These are phyloP conservation scores for Cichorium intybus DNA, from an alignment of 140 eudicot genomes.

Conservation along the genomic window DNA sequence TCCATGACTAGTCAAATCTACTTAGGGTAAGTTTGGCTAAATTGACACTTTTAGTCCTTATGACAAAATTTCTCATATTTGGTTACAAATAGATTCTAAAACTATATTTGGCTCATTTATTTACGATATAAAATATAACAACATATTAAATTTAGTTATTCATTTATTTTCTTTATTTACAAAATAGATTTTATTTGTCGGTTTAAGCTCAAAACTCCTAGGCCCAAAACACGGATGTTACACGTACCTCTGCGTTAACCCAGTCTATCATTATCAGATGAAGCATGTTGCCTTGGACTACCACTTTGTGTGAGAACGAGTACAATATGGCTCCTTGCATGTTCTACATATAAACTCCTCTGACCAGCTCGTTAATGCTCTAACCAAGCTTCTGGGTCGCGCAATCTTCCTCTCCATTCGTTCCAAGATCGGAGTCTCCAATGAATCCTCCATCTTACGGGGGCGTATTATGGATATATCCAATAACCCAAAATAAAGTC, in stretches of 20 bases:
- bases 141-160: too few relatives aligned
- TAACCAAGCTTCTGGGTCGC: neutral
- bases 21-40: too few relatives aligned
- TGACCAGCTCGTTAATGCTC: neutral
- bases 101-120: too few relatives aligned
- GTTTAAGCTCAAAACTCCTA: too few relatives aligned
- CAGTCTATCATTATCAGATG: neutral
- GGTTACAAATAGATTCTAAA: too few relatives aligned
- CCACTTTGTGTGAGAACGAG: neutral
- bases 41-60: too few relatives aligned
- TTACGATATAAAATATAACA: too few relatives aligned
- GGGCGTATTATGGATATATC: neutral
- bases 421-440: conserved; percentile 3
- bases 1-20: too few relatives aligned
- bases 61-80: too few relatives aligned
- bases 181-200: too few relatives aligned
- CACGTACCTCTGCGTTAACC: neutral
- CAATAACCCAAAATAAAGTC: neutral
- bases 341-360: neutral
- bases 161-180: too few relatives aligned
- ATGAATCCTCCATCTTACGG: conserved; percentile 5
- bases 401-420: neutral
- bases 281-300: neutral
- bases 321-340: neutral
- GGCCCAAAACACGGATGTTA: too few relatives aligned